phyloP scores from a whole-genome alignment of 306 rosid species.

The Quercus glauca region DNA sequence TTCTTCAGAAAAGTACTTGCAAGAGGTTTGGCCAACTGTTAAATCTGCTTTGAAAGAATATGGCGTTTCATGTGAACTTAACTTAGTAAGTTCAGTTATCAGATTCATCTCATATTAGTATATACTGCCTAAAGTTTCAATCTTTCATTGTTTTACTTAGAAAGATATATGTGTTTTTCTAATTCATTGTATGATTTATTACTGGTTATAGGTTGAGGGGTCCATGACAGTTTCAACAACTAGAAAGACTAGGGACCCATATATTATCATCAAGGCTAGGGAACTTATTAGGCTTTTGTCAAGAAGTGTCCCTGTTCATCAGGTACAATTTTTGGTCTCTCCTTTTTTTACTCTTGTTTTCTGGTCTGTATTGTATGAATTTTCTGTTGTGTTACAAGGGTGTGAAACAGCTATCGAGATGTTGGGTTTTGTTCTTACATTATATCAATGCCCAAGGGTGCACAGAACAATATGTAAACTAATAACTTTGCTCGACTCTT shows the following conservation, averaged over 20 bases:
- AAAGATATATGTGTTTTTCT: background rate
- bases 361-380: background rate
- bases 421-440: too few species aligned
- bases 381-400: background rate
- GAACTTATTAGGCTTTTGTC: conserved; percentile 89
- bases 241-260: conserved; percentile 82
- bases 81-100: conserved; percentile 45
- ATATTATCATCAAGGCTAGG: conserved; percentile 78
- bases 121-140: background rate
- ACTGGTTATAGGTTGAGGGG: conserved; percentile 60
- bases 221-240: conserved; percentile 94
- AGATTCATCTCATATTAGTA: background rate
- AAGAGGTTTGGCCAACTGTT: conserved; percentile 68
- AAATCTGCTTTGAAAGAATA: conserved; percentile 61
- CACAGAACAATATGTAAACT: background rate
- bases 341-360: background rate
- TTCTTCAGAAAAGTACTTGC: conserved; percentile 67
- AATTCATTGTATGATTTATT: background rate
- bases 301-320: conserved; percentile 90
- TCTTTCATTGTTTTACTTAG: background rate
- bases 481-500: background rate
- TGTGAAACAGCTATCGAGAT: background rate
- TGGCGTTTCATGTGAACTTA: conserved; percentile 57
- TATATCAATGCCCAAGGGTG: background rate
- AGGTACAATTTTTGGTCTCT: conserved; percentile 39